Evolutionary conservation across 148 eudicot species (phyloP), one percentile per base, ranked within the genome.

Genomic region (Fagopyrum esculentum): DNA sequence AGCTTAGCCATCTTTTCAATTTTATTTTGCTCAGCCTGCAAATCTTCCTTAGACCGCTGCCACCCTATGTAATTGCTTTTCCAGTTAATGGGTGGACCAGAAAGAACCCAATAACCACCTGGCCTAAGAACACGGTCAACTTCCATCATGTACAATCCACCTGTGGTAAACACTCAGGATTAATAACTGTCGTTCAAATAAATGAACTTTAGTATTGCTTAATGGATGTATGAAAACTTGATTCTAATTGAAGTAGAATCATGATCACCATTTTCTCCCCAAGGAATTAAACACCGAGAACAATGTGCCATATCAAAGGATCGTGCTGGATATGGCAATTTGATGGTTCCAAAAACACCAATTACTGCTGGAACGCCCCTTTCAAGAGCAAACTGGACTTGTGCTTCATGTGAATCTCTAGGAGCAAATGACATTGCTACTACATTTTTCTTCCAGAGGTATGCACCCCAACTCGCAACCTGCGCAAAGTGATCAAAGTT

Each of bases 401-500:
- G 93, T 43, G 93, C 90, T 80, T 89, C 90, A 48, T 89, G 93
- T 57, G 90, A 87, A 77, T 89, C 93, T 78, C 93, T 84, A 40
- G 93, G 93, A 71, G 93, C 93, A 81, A 89, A 87, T 16, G 93
- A 89, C 90, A 89, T 89, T 3, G 93, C 87, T 82, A 89, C 84
- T 3, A 89, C 93, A 77, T 89, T 89, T 83, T 87, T 85, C 81
- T 83, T 85, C 93, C 93, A 89, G 16, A 89, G 86, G 77, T 89
- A 87, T 69, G 93, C 93, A 43, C 93, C 93, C 93, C 89, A 89
- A 82, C 93, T 89, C 6, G 93, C 93, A 85, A 89, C 93, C 93
- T 89, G 63, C 43, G 56, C 12, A 75, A 17, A 49, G n/a, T 9
- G 17, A 68, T 5, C 6, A 7, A 60, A 17, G 51, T 5, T 45